These are phyloP conservation scores for Kuraishia ogatae DNA, from an alignment of 805 yeast species.

Conservation along the genomic window DNA sequence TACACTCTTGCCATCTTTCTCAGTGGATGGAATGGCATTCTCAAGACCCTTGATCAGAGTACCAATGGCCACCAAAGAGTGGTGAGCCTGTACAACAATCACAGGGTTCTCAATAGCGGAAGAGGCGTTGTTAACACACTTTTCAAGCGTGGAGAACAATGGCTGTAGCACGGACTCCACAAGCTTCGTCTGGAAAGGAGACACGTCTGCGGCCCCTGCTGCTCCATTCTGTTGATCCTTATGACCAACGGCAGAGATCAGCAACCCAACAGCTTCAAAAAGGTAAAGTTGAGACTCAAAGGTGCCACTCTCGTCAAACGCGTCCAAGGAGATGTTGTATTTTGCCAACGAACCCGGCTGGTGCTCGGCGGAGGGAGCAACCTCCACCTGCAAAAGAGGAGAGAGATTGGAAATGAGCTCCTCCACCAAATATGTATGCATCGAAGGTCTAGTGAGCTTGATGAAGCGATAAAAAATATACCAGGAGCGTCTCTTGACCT, in stretches of 20 bases:
- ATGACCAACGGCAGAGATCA: slow-evolving; percentile 41
- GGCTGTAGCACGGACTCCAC: slow-evolving; percentile 69
- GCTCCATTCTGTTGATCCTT: slow-evolving; percentile 5
- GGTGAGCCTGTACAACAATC: slow-evolving; percentile 70
- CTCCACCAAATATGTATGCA: slow-evolving; percentile 41
- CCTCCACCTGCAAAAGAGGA: slow-evolving; percentile 55
- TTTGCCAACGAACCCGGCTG: slow-evolving; percentile 5
- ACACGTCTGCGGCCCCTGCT: slow-evolving; percentile 25
- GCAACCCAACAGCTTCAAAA: slow-evolving; percentile 79
- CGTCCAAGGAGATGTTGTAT: slow-evolving; percentile 20
- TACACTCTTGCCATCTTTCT: neutral
- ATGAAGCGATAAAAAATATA: slow-evolving; percentile 79
- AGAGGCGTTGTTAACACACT: slow-evolving; percentile 37
- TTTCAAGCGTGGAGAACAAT: slow-evolving; percentile 61
- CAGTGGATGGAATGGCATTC: slow-evolving; percentile 14
- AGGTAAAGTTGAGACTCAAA: slow-evolving; percentile 77
- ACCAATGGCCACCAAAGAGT: slow-evolving; percentile 80
- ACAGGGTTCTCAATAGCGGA: slow-evolving; percentile 28
- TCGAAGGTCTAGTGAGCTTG: slow-evolving; percentile 62
- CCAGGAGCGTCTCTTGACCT: slow-evolving; percentile 84
- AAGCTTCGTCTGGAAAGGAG: slow-evolving; percentile 31
- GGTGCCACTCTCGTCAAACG: slow-evolving; percentile 48
- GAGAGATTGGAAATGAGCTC: slow-evolving; percentile 53
- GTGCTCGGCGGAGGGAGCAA: slow-evolving; percentile 14
- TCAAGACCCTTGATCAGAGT: slow-evolving; percentile 85